Conservation (phyloP, 2,329 filamentous ascomycete genomes). For the Penicillium sp. region DNA sequence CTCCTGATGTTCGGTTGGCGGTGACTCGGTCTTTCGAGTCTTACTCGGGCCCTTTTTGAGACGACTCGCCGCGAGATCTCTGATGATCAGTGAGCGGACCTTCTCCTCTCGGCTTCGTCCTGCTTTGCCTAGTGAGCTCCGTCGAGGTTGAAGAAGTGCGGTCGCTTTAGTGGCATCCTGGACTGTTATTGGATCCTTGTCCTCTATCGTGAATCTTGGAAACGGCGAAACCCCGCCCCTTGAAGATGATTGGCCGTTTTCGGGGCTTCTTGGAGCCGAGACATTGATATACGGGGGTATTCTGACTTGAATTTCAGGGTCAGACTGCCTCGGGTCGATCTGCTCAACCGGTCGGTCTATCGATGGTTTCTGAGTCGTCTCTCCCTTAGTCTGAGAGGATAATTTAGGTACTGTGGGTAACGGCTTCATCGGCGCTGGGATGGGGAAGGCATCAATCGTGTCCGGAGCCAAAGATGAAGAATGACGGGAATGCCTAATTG, state of each 20-base stretch:
- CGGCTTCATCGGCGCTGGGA: constrained; percentile 41
- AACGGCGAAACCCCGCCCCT: constrained; percentile 4
- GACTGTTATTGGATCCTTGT: neutral
- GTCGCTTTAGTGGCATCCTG: constrained; percentile 4
- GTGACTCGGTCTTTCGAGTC: constrained; percentile 2
- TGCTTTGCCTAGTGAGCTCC: constrained; percentile 21
- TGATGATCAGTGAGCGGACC: constrained; percentile 34
- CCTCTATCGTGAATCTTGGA: constrained; percentile 1
- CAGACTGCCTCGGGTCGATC: neutral
- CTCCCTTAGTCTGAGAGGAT: constrained; percentile 14
- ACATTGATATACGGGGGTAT: neutral
- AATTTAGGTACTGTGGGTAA: constrained; percentile 39
- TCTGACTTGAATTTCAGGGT: neutral
- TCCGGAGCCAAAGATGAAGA: constrained; percentile 32
- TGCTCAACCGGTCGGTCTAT: neutral
- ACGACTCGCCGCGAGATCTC: constrained; percentile 34
- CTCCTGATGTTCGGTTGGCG: neutral
- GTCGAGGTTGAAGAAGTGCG: constrained; percentile 8
- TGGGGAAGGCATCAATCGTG: constrained; percentile 38
- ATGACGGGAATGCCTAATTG: constrained; percentile 21
- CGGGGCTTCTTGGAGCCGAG: neutral
- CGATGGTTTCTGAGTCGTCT: constrained; percentile 13
- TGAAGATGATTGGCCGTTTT: neutral
- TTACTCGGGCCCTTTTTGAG: constrained; percentile 20
- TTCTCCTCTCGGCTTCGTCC: constrained; percentile 29